These are phyloP conservation scores for Karstenula rhodostoma DNA, from an alignment of 2,329 filamentous ascomycete species.

Conservation along the genomic window DNA sequence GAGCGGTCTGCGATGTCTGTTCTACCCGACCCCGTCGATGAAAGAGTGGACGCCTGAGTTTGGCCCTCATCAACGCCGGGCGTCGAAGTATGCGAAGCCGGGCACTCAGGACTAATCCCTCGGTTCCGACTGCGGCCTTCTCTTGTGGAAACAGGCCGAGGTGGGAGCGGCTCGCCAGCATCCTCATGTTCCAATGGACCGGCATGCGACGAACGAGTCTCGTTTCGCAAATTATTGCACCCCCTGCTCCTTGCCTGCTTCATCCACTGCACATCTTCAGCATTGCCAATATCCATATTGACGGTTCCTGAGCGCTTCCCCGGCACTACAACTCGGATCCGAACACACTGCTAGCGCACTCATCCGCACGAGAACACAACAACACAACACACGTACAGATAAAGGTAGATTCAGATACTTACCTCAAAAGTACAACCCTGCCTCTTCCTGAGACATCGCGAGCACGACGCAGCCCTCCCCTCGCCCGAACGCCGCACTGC, in stretches of 20 bases:
- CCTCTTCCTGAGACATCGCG: slow-evolving; percentile 1
- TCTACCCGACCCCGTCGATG: neutral
- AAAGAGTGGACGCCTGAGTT: neutral
- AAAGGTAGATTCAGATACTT: neutral
- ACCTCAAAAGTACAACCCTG: slow-evolving; percentile 6
- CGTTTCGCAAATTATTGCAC: neutral
- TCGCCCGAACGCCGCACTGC: neutral
- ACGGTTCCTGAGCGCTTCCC: neutral
- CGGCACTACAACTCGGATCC: neutral
- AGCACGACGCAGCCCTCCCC: neutral
- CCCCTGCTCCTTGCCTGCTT: neutral
- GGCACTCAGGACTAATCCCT: neutral
- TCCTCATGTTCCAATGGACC: neutral
- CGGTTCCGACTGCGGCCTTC: neutral
- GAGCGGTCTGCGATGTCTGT: neutral
- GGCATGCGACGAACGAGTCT: neutral
- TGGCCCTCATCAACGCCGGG: neutral
- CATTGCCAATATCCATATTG: neutral
- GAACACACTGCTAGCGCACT: neutral
- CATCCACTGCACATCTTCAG: neutral
- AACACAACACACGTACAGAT: neutral
- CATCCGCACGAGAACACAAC: neutral
- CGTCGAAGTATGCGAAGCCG: neutral
- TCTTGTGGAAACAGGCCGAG: neutral
- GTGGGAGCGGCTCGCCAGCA: neutral